Conservation (phyloP, 2,329 filamentous ascomycete species). For the Claviceps monticola region DNA sequence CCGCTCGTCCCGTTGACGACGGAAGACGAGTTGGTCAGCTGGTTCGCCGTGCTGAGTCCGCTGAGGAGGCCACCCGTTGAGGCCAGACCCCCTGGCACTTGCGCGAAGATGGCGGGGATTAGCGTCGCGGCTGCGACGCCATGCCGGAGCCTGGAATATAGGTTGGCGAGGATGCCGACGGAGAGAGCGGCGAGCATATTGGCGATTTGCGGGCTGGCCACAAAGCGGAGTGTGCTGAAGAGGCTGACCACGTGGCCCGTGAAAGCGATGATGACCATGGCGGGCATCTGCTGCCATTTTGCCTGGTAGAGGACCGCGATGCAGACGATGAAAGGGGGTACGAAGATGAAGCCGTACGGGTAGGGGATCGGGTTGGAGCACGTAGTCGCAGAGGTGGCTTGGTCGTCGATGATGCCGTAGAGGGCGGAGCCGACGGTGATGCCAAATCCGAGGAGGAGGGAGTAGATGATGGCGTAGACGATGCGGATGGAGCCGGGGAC, state of each 20-base stretch:
- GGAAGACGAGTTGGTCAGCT: constrained; percentile 25
- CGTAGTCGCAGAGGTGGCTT: constrained; percentile 31
- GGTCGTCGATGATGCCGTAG: constrained; percentile 45
- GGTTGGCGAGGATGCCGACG: constrained; percentile 63
- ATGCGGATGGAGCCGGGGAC: constrained; percentile 60
- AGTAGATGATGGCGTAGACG: constrained; percentile 63
- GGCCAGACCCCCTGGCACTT: constrained; percentile 33
- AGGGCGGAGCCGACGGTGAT: constrained; percentile 53
- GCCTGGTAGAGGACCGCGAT: constrained; percentile 68
- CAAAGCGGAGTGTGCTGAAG: constrained; percentile 52
- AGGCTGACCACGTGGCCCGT: constrained; percentile 65
- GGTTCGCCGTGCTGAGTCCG: constrained; percentile 29
- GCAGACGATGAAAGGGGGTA: constrained; percentile 58
- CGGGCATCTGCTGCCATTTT: constrained; percentile 65
- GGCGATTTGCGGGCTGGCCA: constrained; percentile 57
- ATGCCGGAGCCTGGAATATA: constrained; percentile 50
- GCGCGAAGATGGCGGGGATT: constrained; percentile 34
- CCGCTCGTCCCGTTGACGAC: constrained; percentile 22
- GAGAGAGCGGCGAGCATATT: constrained; percentile 65
- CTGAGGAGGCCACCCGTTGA: constrained; percentile 32
- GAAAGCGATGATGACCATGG: constrained; percentile 62
- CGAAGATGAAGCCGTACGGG: constrained; percentile 51
- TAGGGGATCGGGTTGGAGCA: constrained; percentile 30
- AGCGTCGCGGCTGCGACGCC: constrained; percentile 35
- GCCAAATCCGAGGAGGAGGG: constrained; percentile 57